Conservation (phyloP, 305 asterid species). For the Rubia balearica region DNA sequence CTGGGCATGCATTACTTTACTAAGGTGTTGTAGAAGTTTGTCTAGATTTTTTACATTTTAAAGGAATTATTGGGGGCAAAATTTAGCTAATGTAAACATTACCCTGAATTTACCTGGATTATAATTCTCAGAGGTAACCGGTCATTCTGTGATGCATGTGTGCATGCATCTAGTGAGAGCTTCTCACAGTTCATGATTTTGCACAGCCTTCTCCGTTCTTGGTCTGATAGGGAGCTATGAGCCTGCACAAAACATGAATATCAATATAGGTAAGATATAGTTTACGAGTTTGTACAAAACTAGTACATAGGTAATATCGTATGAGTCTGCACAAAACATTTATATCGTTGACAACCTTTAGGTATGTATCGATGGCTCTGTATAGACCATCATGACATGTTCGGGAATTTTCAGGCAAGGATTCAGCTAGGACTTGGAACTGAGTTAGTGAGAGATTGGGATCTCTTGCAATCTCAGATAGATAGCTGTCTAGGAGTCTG, state of each 20-base stretch:
- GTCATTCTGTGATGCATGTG: conserved; percentile 86
- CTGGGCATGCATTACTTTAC: no score
- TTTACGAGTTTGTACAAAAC: neutral
- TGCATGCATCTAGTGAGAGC: conserved; percentile 32
- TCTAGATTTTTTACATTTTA: neutral
- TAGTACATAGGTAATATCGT: no score
- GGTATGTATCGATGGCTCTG: conserved; percentile 80
- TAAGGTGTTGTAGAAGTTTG: no score
- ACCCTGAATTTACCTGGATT: conserved; percentile 50
- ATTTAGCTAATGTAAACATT: neutral
- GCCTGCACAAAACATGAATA: conserved; percentile 29
- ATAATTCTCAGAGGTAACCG: conserved; percentile 73
- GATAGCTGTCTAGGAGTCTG: conserved; percentile 69
- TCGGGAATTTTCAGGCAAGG: conserved; percentile 62
- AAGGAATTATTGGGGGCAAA: conserved; percentile 3
- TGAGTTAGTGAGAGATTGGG: conserved; percentile 51
- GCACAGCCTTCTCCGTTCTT: conserved; percentile 68
- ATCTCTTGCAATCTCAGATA: conserved; percentile 72
- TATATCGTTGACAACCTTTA: conserved; percentile 42
- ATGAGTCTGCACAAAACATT: no score
- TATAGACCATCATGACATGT: conserved; percentile 73
- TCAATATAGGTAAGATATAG: neutral
- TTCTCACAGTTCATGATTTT: conserved; percentile 34
- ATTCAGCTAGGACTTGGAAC: conserved; percentile 65
- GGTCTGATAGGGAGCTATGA: conserved; percentile 65